Conservation (phyloP, 2,329 filamentous ascomycete genomes). For the Monosporascus sp. region DNA sequence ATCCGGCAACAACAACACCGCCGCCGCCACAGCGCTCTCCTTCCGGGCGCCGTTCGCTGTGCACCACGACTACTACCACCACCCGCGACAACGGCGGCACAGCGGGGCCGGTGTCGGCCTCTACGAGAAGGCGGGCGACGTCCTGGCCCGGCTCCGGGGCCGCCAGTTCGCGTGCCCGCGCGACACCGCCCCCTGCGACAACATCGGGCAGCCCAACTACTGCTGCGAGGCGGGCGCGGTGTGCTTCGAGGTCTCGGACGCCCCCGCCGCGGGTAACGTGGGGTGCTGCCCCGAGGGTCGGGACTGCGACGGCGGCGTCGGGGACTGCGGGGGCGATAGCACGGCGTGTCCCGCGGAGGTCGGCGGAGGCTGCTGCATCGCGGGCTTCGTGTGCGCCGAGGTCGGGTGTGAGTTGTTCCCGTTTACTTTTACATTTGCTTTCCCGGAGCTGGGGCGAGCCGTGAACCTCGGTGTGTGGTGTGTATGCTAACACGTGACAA, state of each 20-base stretch:
- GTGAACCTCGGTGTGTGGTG: not conserved
- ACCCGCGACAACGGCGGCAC: not conserved
- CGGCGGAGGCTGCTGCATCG: slow-evolving; percentile 72
- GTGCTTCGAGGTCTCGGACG: slow-evolving; percentile 61
- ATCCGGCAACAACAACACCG: slow-evolving; percentile 18
- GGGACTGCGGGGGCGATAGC: slow-evolving; percentile 55
- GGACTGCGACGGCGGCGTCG: slow-evolving; percentile 59
- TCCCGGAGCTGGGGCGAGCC: slow-evolving; percentile 1
- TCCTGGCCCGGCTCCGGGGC: slow-evolving; percentile 43
- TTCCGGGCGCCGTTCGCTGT: slow-evolving; percentile 48
- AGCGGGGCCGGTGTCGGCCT: slow-evolving; percentile 5
- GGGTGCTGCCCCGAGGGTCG: slow-evolving; percentile 68
- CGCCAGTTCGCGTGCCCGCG: slow-evolving; percentile 62
- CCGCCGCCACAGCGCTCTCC: slow-evolving; percentile 26
- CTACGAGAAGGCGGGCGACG: slow-evolving; percentile 27
- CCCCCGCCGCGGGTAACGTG: slow-evolving; percentile 56
- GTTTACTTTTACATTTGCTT: not conserved
- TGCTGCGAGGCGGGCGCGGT: slow-evolving; percentile 65
- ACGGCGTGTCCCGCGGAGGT: slow-evolving; percentile 58
- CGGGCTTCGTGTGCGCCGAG: slow-evolving; percentile 63
- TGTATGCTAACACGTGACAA: not conserved
- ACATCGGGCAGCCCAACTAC: slow-evolving; percentile 62
- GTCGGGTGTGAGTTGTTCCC: slow-evolving; percentile 57
- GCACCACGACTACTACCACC: slow-evolving; percentile 31
- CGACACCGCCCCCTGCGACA: slow-evolving; percentile 59